Evolutionary conservation across 768 basidiomycete species (phyloP).

Genomic region (Leccinum subgranulosum): DNA sequence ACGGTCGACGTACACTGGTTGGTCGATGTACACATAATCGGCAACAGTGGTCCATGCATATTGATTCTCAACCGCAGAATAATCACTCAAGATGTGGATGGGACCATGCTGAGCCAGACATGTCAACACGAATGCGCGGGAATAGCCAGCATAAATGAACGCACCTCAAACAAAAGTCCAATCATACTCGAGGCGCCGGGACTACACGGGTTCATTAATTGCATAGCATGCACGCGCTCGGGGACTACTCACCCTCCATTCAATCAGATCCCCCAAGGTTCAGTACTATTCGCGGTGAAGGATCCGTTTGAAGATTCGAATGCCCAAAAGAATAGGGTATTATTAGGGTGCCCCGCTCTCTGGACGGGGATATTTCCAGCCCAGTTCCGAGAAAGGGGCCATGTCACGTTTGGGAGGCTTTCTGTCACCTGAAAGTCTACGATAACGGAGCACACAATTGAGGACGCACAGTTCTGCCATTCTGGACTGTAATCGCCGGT

Average conservation of each 20-base stretch:
- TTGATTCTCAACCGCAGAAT: conserved; percentile 44
- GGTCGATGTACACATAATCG: conserved; percentile 64
- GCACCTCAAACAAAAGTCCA: conserved; percentile 59
- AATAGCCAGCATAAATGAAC: conserved; percentile 7
- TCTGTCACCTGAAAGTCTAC: conserved; percentile 59
- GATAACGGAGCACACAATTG: neutral
- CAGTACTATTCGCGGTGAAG: conserved; percentile 39
- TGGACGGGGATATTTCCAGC: conserved; percentile 65
- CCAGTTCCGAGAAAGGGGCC: conserved; percentile 46
- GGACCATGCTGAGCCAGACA: conserved; percentile 55
- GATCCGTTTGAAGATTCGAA: conserved; percentile 57
- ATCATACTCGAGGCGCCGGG: conserved; percentile 67
- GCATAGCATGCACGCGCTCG: neutral
- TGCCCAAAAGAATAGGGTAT: conserved; percentile 65
- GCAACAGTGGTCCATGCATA: conserved; percentile 57
- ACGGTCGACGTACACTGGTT: conserved; percentile 47
- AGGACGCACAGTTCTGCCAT: conserved; percentile 57
- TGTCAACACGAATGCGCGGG: neutral
- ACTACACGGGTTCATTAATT: conserved; percentile 24
- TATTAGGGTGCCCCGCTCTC: conserved; percentile 55
- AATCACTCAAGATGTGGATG: conserved; percentile 51
- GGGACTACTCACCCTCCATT: conserved; percentile 63
- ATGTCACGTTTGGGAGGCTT: conserved; percentile 56
- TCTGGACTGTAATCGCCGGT: conserved; percentile 46
- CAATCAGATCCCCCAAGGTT: conserved; percentile 72